A percentile compares a stretch with the other conserved stretches of the same genome.
These are phyloP conservation scores for Leishmania mexicana DNA, from an alignment of 208 protist species.

Conservation along the genomic window DNA sequence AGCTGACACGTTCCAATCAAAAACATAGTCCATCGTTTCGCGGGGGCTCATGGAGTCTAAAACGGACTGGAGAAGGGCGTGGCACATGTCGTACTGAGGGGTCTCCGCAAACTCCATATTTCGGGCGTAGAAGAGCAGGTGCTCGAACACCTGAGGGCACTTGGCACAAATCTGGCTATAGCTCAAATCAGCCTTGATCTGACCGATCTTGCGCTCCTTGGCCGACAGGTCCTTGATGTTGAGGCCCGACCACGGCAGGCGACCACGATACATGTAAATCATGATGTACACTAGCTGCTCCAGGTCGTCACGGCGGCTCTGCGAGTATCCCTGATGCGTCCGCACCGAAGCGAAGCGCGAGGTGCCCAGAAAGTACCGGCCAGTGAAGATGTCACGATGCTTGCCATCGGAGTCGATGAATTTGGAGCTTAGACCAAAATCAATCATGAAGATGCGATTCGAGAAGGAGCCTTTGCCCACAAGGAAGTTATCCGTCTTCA, in stretches of 20 bases:
- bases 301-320: conserved; percentile 89
- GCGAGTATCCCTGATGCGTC: conserved; percentile 95
- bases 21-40: conserved; percentile 49
- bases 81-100: conserved; percentile 88
- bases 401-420: conserved; percentile 62
- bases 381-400: conserved; percentile 73
- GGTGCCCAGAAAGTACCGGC: conserved; percentile 96
- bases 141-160: conserved; percentile 72
- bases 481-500: conserved; percentile 99
- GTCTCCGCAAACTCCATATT: conserved; percentile 63
- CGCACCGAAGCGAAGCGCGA: conserved; percentile 97
- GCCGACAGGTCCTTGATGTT: conserved; percentile 83
- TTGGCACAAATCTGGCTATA: conserved; percentile 62
- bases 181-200: conserved; percentile 60
- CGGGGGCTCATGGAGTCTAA: conserved; percentile 44
- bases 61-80: conserved; percentile 51
- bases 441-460: conserved; percentile 91
- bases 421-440: conserved; percentile 94
- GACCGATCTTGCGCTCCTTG: conserved; percentile 60
- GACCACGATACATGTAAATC: conserved; percentile 95
- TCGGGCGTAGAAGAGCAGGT: conserved; percentile 72
- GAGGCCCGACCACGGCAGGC: conserved; percentile 95
- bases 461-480: conserved; percentile 93
- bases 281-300: conserved; percentile 94
- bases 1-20: conserved; percentile 42